These are phyloP conservation scores for Cryptococcus sp. DNA, from an alignment of 1,284 basidiomycete genomes.

Conservation along the genomic window DNA sequence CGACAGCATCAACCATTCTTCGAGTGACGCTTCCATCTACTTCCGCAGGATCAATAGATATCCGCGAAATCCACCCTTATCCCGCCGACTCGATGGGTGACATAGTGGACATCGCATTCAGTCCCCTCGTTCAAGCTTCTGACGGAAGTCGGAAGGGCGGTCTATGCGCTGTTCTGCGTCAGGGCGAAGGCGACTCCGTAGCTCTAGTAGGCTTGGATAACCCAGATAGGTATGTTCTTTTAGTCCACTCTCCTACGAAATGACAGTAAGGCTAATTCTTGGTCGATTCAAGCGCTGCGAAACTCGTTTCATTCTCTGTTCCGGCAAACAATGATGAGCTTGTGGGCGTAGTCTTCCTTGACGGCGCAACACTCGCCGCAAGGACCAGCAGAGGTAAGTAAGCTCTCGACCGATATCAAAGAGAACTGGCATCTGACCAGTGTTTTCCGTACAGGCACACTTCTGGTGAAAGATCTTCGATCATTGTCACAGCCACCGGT, in stretches of 20 bases:
- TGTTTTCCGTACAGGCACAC: conserved; percentile 8
- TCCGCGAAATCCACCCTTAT: conserved; percentile 6
- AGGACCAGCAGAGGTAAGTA: conserved; percentile 11
- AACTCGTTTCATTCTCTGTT: conserved; percentile 12
- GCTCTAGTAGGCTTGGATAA: conserved; percentile 15
- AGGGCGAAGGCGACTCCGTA: conserved; percentile 3
- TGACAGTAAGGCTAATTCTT: no score
- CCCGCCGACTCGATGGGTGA: not conserved
- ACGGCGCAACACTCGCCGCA: conserved; percentile 20
- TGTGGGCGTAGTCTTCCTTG: conserved; percentile 17
- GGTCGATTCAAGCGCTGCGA: conserved; percentile 6
- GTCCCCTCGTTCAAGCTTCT: conserved; percentile 8
- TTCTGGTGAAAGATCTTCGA: conserved; percentile 20
- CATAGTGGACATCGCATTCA: conserved; percentile 16
- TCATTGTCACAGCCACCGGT: conserved; percentile 7
- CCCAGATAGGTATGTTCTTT: conserved; percentile 9
- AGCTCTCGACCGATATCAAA: not conserved
- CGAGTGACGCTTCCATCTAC: conserved; percentile 6
- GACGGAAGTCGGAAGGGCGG: conserved; percentile 13
- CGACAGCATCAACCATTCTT: conserved; percentile 6
- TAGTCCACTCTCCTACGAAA: not conserved
- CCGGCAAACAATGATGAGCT: conserved; percentile 5
- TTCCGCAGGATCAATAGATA: not conserved
- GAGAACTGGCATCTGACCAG: not conserved
- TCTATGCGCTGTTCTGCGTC: conserved; percentile 12